These are phyloP conservation scores for Cytospora piceae DNA, from an alignment of 2,329 filamentous ascomycete genomes.

Conservation along the genomic window DNA sequence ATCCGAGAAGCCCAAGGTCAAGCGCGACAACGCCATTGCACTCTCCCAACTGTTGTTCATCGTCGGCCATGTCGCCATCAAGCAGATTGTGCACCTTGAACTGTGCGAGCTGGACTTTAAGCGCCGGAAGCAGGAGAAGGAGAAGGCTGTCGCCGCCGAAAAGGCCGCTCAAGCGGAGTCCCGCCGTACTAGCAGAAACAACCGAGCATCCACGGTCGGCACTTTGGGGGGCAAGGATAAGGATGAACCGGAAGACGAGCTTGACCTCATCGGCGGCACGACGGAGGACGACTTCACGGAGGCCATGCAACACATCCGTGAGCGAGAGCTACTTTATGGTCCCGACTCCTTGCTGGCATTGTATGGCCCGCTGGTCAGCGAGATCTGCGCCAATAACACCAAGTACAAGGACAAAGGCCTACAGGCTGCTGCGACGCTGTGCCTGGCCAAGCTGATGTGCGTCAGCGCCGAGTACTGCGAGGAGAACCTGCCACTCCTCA, in stretches of 20 bases:
- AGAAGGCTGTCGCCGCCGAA: slow-evolving; percentile 62
- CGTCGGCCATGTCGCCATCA: slow-evolving; percentile 95
- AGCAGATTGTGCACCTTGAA: slow-evolving; percentile 97
- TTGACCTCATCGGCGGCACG: slow-evolving; percentile 95
- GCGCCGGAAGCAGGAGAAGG: slow-evolving; percentile 87
- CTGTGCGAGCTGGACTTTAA: slow-evolving; percentile 99
- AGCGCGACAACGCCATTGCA: slow-evolving; percentile 71
- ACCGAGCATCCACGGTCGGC: slow-evolving; percentile 32
- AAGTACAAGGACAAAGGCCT: slow-evolving; percentile 87
- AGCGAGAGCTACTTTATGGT: slow-evolving; percentile 83
- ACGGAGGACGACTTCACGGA: slow-evolving; percentile 94
- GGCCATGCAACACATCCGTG: slow-evolving; percentile 81
- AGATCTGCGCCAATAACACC: slow-evolving; percentile 94
- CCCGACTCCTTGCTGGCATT: slow-evolving; percentile 82
- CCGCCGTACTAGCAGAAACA: slow-evolving; percentile 37
- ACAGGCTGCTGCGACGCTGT: slow-evolving; percentile 90
- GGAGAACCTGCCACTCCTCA: slow-evolving; percentile 85
- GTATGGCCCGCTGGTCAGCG: slow-evolving; percentile 88
- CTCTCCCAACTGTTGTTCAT: slow-evolving; percentile 93
- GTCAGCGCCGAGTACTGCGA: slow-evolving; percentile 97
- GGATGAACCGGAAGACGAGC: slow-evolving; percentile 77
- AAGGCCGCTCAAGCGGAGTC: slow-evolving; percentile 46
- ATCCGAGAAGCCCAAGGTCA: slow-evolving; percentile 39
- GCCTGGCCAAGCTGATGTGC: slow-evolving; percentile 98
- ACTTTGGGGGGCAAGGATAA: slow-evolving; percentile 46